Conservation (phyloP, 2,329 filamentous ascomycete genomes). For the Parastagonospora nodorum region DNA sequence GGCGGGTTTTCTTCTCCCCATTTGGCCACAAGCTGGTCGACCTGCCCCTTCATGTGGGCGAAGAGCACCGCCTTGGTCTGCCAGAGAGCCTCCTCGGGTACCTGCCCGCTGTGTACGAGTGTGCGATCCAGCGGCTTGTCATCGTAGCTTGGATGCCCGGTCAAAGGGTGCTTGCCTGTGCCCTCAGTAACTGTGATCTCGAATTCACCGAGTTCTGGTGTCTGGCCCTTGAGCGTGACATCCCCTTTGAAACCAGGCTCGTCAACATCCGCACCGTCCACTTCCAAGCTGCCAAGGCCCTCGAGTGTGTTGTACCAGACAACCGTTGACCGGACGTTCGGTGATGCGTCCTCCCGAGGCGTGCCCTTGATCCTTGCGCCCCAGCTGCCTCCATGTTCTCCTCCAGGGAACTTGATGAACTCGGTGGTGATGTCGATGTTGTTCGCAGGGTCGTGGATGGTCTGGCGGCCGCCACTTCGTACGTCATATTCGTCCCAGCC, state of each 20-base stretch:
- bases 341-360: slow-evolving; percentile 69
- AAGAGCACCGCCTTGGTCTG: slow-evolving; percentile 75
- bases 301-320: slow-evolving; percentile 85
- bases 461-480: slow-evolving; percentile 82
- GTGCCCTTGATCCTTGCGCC: slow-evolving; percentile 84
- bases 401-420: slow-evolving; percentile 91
- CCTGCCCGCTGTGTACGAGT: slow-evolving; percentile 71
- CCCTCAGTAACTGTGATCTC: slow-evolving; percentile 77
- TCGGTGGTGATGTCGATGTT: slow-evolving; percentile 88
- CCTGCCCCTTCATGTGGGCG: slow-evolving; percentile 65
- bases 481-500: slow-evolving; percentile 98
- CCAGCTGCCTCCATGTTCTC: slow-evolving; percentile 87
- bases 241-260: slow-evolving; percentile 61
- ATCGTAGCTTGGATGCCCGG: slow-evolving; percentile 66
- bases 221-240: slow-evolving; percentile 73
- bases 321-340: slow-evolving; percentile 73
- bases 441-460: slow-evolving; percentile 88
- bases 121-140: slow-evolving; percentile 77
- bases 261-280: slow-evolving; percentile 56
- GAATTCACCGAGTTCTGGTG: slow-evolving; percentile 76
- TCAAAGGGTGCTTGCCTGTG: slow-evolving; percentile 62
- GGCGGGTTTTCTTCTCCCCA: slow-evolving; percentile 68
- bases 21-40: slow-evolving; percentile 63
- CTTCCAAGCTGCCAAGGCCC: slow-evolving; percentile 69
- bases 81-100: slow-evolving; percentile 76